Evolutionary conservation across 2,329 filamentous ascomycete species (phyloP).

Genomic region (Diaporthe australafricana): DNA sequence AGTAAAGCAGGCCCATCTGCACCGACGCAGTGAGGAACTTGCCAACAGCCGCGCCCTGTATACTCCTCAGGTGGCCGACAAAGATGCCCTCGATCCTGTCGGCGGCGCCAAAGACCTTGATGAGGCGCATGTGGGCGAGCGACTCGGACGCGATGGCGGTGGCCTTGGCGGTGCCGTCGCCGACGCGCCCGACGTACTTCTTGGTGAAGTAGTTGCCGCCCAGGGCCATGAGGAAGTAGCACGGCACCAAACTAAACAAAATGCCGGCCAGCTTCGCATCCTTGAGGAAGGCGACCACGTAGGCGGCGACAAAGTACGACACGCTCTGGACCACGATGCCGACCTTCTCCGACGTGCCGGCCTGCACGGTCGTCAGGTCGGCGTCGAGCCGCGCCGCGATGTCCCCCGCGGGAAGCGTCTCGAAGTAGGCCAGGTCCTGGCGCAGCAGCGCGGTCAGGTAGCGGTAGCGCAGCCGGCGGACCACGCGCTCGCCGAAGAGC

Average conservation of each 20-base stretch:
- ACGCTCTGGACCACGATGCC: slow-evolving; percentile 67
- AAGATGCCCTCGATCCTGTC: slow-evolving; percentile 64
- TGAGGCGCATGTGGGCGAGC: slow-evolving; percentile 63
- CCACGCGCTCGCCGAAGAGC: slow-evolving; percentile 65
- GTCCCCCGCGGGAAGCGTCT: slow-evolving; percentile 66
- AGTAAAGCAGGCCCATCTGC: slow-evolving; percentile 64
- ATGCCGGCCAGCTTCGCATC: slow-evolving; percentile 67
- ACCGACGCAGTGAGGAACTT: slow-evolving; percentile 60
- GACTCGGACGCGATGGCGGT: slow-evolving; percentile 68
- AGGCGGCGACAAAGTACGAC: slow-evolving; percentile 71
- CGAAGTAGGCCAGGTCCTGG: slow-evolving; percentile 69
- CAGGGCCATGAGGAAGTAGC: slow-evolving; percentile 66
- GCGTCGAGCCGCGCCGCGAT: slow-evolving; percentile 67
- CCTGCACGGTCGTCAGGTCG: slow-evolving; percentile 70
- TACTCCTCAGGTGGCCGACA: slow-evolving; percentile 51
- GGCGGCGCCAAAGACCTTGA: slow-evolving; percentile 67
- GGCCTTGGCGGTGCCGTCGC: slow-evolving; percentile 60
- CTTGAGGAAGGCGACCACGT: slow-evolving; percentile 71
- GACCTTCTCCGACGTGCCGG: slow-evolving; percentile 72
- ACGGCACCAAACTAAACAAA: slow-evolving; percentile 66
- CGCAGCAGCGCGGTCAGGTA: slow-evolving; percentile 66
- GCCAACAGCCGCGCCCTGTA: slow-evolving; percentile 55
- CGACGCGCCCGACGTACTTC: slow-evolving; percentile 57
- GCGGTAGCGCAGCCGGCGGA: slow-evolving; percentile 65
- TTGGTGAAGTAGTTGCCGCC: slow-evolving; percentile 62